Conservation (phyloP, 257 asterid genomes). For the Solanum peruvianum region DNA sequence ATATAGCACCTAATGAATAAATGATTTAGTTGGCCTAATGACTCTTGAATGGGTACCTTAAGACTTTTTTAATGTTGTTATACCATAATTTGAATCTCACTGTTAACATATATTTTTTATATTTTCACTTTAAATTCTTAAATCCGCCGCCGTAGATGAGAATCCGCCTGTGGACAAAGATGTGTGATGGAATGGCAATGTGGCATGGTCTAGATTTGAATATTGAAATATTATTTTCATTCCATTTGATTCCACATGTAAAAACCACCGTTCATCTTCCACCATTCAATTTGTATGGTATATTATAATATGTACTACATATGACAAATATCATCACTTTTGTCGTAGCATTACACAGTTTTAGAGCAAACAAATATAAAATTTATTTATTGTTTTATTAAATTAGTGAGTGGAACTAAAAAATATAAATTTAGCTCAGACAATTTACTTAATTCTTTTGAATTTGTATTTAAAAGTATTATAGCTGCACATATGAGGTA, state of each 20-base stretch:
- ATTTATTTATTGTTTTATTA: too few species aligned
- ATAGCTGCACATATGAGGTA: background rate
- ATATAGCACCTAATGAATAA: too few species aligned
- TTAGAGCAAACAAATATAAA: too few species aligned
- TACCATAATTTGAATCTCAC: too few species aligned
- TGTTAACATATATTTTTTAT: too few species aligned
- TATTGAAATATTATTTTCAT: background rate
- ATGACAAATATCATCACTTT: background rate
- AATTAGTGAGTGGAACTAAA: background rate
- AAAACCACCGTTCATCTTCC: background rate
- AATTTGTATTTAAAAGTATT: too few species aligned
- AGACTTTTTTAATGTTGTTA: too few species aligned
- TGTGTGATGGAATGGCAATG: background rate
- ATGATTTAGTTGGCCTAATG: too few species aligned
- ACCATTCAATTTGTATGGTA: background rate
- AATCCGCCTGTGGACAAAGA: slow-evolving; percentile 18
- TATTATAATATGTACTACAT: background rate
- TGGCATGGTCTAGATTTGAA: background rate
- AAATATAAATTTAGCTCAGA: background rate
- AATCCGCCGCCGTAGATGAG: too few species aligned
- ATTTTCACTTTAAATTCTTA: too few species aligned
- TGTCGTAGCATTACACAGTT: background rate
- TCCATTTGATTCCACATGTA: background rate
- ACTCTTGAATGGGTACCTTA: too few species aligned
- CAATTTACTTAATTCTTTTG: background rate